phyloP scores from a whole-genome alignment of 2,329 filamentous ascomycete genomes.

The Cladophialophora bantiana region DNA sequence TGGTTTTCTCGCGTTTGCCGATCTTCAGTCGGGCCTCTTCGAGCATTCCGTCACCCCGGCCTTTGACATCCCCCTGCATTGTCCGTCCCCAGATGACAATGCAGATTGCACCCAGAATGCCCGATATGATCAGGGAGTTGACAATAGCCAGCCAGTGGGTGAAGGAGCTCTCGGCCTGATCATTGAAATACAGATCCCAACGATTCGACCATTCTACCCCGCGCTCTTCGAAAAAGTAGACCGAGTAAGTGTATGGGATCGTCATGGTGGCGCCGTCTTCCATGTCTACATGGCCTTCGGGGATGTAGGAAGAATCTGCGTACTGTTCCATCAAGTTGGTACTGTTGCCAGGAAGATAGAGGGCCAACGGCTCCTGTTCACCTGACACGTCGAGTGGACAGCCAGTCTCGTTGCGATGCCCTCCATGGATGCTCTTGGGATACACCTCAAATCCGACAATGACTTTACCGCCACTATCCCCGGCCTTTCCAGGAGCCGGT shows the following conservation, averaged over 20 bases:
- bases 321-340: conserved; percentile 60
- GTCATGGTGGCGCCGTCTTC: conserved; percentile 71
- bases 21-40: conserved; percentile 70
- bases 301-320: conserved; percentile 66
- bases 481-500: conserved; percentile 71
- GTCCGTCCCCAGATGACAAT: conserved; percentile 82
- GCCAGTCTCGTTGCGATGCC: conserved; percentile 67
- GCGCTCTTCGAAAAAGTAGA: conserved; percentile 86
- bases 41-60: conserved; percentile 68
- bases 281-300: conserved; percentile 62
- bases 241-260: conserved; percentile 86
- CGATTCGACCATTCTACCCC: conserved; percentile 81
- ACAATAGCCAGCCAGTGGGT: conserved; percentile 90
- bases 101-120: conserved; percentile 77
- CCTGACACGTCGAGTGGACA: conserved; percentile 73
- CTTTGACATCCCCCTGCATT: conserved; percentile 78
- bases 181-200: conserved; percentile 90
- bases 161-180: conserved; percentile 79
- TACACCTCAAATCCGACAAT: conserved; percentile 91
- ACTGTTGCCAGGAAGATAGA: conserved; percentile 70
- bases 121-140: conserved; percentile 84
- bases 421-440: conserved; percentile 77
- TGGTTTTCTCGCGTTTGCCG: conserved; percentile 48
- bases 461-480: conserved; percentile 75
- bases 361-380: conserved; percentile 67